Evolutionary conservation across 2,329 filamentous ascomycete species (phyloP), one percentile per base, ranked within the genome.

Genomic region (Penicillium verrucosum): DNA sequence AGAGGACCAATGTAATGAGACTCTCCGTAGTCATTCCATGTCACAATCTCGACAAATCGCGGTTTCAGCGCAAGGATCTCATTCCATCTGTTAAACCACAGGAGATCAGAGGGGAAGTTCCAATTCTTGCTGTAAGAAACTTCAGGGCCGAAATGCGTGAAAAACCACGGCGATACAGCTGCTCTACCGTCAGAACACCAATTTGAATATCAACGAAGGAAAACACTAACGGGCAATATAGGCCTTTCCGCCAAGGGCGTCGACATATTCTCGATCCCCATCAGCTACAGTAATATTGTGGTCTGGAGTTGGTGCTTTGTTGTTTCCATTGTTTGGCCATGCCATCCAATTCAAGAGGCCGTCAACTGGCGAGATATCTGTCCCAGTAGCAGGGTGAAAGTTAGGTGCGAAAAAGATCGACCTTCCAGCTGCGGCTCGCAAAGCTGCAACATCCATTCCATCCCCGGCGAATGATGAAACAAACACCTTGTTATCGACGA

Each of bases 1-100:
- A 80, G 65, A 4, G 77, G 79, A 0, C 75, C 79, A 12, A 82
- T 73, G 60, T 84, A 83, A 61, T 84, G 81, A 16, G 77, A 81
- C 63, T 84, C 82, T 34, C 82, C 82, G 47, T 80, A 83, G 64
- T 84, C 78, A 49, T 80, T 80, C 77, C 77, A 80, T 6, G 76
- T 76, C 11, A 79, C 66, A 42, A 80, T 77, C 57, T 80, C 73
- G 6, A 84, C 68, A 55, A 81, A 82, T 5, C 77, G 73, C 16
- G 81, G 80, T 16, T 75, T 68, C n/a, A 80, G 62, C 7, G 66
- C 61, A 11, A 81, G 60, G 21, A 82, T 75, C 53, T 78, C 64
- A 10, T 67, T 58, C 75, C 76, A 78, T 23, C 76, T 74, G 12
- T 76, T 61, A 41, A 72, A 75, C 77, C 77, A 80, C 5, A 80